Evolutionary conservation across 495 filamentous ascomycete genomes (phyloP).

Genomic region (Penicillium turbatum): DNA sequence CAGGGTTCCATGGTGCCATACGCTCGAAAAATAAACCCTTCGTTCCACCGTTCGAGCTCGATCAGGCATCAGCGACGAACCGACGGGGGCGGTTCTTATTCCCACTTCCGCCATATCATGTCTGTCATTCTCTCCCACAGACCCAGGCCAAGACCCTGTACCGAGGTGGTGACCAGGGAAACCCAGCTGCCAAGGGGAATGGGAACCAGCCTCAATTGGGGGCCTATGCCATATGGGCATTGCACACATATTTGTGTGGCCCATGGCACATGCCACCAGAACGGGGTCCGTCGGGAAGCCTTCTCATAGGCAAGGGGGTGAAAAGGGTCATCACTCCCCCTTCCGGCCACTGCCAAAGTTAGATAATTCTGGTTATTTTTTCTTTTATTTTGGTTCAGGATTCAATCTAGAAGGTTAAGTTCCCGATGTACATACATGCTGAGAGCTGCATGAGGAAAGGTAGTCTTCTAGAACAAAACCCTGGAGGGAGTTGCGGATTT

Average conservation of each 20-base stretch:
- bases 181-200: background rate
- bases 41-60: background rate
- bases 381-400: too few relatives aligned
- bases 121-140: background rate
- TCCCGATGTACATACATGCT: too few relatives aligned
- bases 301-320: constrained; percentile 14
- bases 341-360: background rate
- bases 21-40: background rate
- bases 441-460: too few relatives aligned
- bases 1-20: constrained; percentile 4
- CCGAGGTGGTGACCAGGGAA: background rate
- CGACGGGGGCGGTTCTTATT: background rate
- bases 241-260: constrained; percentile 1
- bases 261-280: constrained; percentile 4
- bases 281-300: constrained; percentile 24
- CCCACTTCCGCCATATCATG: background rate
- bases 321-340: background rate
- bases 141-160: constrained; percentile 1
- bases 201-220: constrained; percentile 8
- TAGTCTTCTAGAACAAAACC: background rate
- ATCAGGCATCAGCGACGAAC: background rate
- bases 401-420: too few relatives aligned
- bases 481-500: background rate
- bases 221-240: constrained; percentile 4
- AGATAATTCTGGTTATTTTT: background rate